phyloP scores from a whole-genome alignment of 176 grass and related monocot species.

The Oryza meridionalis region DNA sequence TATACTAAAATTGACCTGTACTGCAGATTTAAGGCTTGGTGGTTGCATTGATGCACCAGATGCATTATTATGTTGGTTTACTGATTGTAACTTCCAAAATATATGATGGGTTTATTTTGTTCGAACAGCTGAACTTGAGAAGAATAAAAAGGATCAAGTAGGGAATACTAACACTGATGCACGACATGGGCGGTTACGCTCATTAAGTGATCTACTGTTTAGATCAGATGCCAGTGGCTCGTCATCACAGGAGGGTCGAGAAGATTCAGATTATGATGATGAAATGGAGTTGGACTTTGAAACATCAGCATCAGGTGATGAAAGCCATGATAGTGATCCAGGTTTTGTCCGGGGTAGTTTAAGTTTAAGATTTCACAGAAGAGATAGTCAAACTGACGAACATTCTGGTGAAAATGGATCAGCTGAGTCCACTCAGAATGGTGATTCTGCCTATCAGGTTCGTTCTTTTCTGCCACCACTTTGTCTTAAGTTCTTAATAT shows the following conservation, averaged over 20 bases:
- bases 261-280: conserved; percentile 86
- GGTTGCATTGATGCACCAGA: conserved; percentile 3
- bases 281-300: conserved; percentile 97
- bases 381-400: conserved; percentile 58
- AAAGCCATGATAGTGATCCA: conserved; percentile 73
- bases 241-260: conserved; percentile 57
- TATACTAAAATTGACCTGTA: not conserved
- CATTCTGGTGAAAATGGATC: conserved; percentile 54
- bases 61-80: conserved; percentile 4
- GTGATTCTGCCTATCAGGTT: conserved; percentile 71
- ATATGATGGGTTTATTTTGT: conserved; percentile 35
- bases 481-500: conserved; percentile 10
- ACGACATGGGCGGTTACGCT: conserved; percentile 62
- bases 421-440: conserved; percentile 33
- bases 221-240: conserved; percentile 61
- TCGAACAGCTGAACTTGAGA: conserved; percentile 79
- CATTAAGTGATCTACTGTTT: conserved; percentile 81
- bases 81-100: conserved; percentile 19
- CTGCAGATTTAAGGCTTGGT: not conserved
- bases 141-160: conserved; percentile 63
- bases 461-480: conserved; percentile 3
- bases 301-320: conserved; percentile 77
- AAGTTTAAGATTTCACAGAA: conserved; percentile 70
- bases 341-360: conserved; percentile 62
- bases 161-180: conserved; percentile 52